Evolutionary conservation across 768 basidiomycete genomes (phyloP), one percentile per base, ranked within the genome.

Genomic region (Saitozyma sp.): DNA sequence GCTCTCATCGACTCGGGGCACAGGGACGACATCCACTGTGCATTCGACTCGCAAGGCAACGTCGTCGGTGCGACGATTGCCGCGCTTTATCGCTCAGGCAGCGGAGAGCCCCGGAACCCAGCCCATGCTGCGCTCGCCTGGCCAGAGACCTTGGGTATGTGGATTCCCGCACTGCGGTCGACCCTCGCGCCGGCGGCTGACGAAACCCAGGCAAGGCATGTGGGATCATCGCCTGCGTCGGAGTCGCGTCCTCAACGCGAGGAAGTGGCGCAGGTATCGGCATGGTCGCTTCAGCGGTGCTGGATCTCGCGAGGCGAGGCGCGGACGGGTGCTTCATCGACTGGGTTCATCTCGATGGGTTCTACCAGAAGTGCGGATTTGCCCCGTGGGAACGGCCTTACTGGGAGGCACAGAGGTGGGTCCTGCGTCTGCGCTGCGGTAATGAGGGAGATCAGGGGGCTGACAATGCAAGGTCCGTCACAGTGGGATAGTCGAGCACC

Each of bases 301-400:
- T 49, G 39, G n/a, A 55, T n/a, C 41, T 61, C 11, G 60, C 54
- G 6, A n/a, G 37, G 37, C 40, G 60, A 17, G 60, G 60, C 1
- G 60, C 60, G 3, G 60, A 61, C 48, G 60, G 60, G 16, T 55
- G 54, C 29, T 61, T 56, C 54, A 56, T 61, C 51, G 45, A 57
- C 16, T 42, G 45, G 59, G 53, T 39, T 16, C 14, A 53, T 37
- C 16, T 48, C 42, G 39, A 56, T 13, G 48, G 43, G 39, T 59
- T 62, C 37, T 50, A 78, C 76, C 0, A 91, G 81, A 50, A 95
- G 83, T 68, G 95, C 92, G 0, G 88, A 86, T 76, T 92, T 92
- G 50, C 94, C 83, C 8, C 90, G 85, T 69, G 60, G 60, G 60
- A 54, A 29, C 29, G 29, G 29, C 29, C 29, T 29, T 29, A 29